Conservation (phyloP, 2,329 filamentous ascomycete genomes). For the Sordariomycetes sp. region DNA sequence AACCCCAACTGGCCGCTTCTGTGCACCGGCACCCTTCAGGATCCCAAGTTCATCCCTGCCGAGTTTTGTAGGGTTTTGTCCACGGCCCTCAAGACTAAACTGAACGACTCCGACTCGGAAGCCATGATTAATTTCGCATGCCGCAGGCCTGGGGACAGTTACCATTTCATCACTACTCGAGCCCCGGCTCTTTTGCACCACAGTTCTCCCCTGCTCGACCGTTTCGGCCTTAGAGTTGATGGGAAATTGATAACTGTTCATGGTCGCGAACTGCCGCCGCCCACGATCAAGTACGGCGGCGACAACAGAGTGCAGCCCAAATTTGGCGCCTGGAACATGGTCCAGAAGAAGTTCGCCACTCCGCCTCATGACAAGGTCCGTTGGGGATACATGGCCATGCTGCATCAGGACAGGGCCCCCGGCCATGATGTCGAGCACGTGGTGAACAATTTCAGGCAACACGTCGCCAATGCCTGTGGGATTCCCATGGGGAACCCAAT, state of each 20-base stretch:
- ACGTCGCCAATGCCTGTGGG: conserved; percentile 5
- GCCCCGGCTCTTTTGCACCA: conserved; percentile 47
- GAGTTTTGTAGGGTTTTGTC: conserved; percentile 51
- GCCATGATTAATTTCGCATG: conserved; percentile 64
- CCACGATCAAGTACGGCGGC: conserved; percentile 28
- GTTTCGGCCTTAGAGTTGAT: conserved; percentile 51
- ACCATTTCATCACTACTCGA: conserved; percentile 44
- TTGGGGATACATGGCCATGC: conserved; percentile 37
- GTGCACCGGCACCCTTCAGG: conserved; percentile 45
- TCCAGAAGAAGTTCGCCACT: conserved; percentile 34
- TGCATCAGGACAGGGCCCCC: background rate
- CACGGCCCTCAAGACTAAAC: conserved; percentile 37
- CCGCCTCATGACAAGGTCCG: background rate
- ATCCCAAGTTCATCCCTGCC: conserved; percentile 51
- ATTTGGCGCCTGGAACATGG: conserved; percentile 61
- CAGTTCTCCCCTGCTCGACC: conserved; percentile 26
- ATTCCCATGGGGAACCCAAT: conserved; percentile 5
- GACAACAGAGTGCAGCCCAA: conserved; percentile 15
- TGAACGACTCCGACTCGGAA: conserved; percentile 45
- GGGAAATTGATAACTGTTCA: conserved; percentile 55
- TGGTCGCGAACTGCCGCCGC: conserved; percentile 53
- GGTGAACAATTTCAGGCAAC: conserved; percentile 4
- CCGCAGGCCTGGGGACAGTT: conserved; percentile 52
- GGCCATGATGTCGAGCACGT: conserved; percentile 18
- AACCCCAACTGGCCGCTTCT: conserved; percentile 39